phyloP scores from a whole-genome alignment of 257 asterid species.

The Voacanga thouarsii region DNA sequence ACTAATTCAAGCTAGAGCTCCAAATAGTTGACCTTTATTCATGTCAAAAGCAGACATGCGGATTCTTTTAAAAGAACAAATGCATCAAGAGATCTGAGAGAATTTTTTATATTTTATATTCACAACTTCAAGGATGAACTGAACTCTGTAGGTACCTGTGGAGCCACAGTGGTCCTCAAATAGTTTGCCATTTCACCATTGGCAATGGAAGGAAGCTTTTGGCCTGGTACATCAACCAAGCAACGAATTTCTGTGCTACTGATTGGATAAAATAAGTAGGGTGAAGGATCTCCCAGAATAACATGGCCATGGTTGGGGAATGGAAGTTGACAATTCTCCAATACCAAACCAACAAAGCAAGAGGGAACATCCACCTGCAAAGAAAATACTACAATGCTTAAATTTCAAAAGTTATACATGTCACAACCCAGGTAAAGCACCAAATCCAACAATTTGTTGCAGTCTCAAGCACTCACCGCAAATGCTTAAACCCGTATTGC shows the following conservation, averaged over 20 bases:
- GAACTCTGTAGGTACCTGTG: conserved; percentile 34
- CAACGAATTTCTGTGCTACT: too few species aligned
- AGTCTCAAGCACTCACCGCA: not conserved
- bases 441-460: not conserved
- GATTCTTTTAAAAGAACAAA: not conserved
- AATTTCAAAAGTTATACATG: conserved; percentile 1
- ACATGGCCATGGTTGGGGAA: conserved; percentile 52
- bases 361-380: conserved; percentile 50
- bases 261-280: conserved; percentile 50
- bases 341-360: conserved; percentile 46
- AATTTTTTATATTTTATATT: not conserved
- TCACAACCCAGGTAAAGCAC: not conserved
- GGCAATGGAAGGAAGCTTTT: conserved; percentile 51
- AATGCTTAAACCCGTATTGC: not conserved
- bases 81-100: not conserved
- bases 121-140: not conserved
- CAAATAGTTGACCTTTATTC: not conserved
- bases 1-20: conserved; percentile 5
- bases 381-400: not conserved
- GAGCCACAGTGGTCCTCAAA: conserved; percentile 44
- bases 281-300: conserved; percentile 52
- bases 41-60: not conserved
- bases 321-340: conserved; percentile 50
- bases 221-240: conserved; percentile 30
- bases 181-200: conserved; percentile 53